Evolutionary conservation across 345 rosid genomes (phyloP).

Genomic region (Arabidopsis arenosa): DNA sequence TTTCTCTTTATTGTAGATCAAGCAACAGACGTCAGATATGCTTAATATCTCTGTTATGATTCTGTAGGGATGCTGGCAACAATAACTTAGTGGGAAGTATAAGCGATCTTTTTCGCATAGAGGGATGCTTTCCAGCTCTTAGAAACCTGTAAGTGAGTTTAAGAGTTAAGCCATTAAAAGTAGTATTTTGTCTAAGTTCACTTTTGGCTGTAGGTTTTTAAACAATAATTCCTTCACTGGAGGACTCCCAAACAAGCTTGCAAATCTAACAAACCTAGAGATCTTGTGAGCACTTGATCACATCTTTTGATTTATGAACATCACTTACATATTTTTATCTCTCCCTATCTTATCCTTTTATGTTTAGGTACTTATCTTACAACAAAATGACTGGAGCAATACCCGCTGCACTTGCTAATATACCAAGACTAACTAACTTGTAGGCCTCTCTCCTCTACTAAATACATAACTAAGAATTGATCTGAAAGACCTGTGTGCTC

Average conservation of each 20-base stretch:
- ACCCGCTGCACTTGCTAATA: slow-evolving; percentile 64
- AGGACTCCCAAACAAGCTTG: slow-evolving; percentile 68
- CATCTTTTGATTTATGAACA: not conserved
- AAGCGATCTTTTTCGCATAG: slow-evolving; percentile 61
- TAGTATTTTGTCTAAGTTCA: not conserved
- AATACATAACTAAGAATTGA: not conserved
- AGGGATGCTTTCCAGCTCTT: slow-evolving; percentile 76
- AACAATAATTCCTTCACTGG: slow-evolving; percentile 82
- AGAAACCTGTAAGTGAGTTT: slow-evolving; percentile 67
- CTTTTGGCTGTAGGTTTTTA: slow-evolving; percentile 58
- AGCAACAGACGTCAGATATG: not conserved
- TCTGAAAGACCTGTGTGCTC: not conserved
- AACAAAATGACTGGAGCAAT: slow-evolving; percentile 72
- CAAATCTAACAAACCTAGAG: slow-evolving; percentile 71
- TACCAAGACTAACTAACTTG: slow-evolving; percentile 69
- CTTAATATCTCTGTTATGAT: slow-evolving; percentile 14
- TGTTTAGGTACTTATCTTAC: slow-evolving; percentile 62
- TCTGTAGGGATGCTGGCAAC: slow-evolving; percentile 75
- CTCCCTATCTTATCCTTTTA: not conserved
- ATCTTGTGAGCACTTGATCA: slow-evolving; percentile 60
- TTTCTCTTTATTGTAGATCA: not conserved
- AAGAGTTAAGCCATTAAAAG: slow-evolving; percentile 5
- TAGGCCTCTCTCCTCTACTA: slow-evolving; percentile 46
- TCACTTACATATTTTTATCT: not conserved
- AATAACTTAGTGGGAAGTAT: slow-evolving; percentile 81